Conservation (phyloP, 495 filamentous ascomycete species). For the Thermothielavioides terrestris region DNA sequence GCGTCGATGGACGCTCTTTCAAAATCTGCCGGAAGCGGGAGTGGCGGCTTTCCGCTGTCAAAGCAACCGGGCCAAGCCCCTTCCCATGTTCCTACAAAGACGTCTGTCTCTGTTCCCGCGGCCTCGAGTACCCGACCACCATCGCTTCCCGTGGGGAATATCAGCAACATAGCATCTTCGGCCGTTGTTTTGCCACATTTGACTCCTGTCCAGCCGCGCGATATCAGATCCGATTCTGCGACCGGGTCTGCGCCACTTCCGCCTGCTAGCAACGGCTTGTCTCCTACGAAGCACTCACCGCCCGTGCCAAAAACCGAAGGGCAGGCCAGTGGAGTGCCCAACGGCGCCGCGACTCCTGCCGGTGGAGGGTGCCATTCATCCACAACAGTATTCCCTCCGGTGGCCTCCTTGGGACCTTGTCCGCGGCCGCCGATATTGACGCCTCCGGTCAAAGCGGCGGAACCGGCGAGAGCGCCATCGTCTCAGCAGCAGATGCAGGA, state of each 20-base stretch:
- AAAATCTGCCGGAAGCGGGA: conserved; percentile 22
- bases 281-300: conserved; percentile 65
- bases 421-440: conserved; percentile 42
- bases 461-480: conserved; percentile 22
- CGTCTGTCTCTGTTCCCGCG: conserved; percentile 5
- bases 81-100: conserved; percentile 31
- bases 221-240: conserved; percentile 10
- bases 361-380: conserved; percentile 18
- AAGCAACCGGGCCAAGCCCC: conserved; percentile 22
- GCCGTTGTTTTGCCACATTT: conserved; percentile 16
- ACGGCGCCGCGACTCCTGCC: conserved; percentile 14
- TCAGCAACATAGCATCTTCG: conserved; percentile 16
- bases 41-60: conserved; percentile 20
- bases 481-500: background rate
- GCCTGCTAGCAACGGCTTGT: conserved; percentile 55
- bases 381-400: conserved; percentile 42
- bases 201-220: conserved; percentile 14
- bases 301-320: conserved; percentile 23
- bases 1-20: conserved; percentile 13
- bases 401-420: conserved; percentile 43
- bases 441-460: conserved; percentile 40
- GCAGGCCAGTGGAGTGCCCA: conserved; percentile 11
- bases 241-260: conserved; percentile 37
- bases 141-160: conserved; percentile 2
- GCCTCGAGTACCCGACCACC: conserved; percentile 9